These are phyloP conservation scores for Camellia sinensis DNA, from an alignment of 148 eudicot species.

Conservation along the genomic window DNA sequence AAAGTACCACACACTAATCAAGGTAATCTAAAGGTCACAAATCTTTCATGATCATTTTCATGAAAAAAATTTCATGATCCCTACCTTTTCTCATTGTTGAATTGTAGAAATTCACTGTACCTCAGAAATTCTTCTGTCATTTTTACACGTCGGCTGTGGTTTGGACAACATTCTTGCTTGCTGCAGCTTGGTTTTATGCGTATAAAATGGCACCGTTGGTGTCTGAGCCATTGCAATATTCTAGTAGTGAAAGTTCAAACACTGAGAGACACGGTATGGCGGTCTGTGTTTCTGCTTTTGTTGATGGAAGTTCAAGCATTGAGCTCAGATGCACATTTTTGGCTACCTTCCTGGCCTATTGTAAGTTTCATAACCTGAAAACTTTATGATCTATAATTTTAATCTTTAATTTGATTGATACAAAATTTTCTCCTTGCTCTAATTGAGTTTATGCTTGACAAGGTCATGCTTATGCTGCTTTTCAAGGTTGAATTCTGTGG, in stretches of 20 bases:
- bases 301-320: slow-evolving; percentile 81
- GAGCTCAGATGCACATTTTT: slow-evolving; percentile 73
- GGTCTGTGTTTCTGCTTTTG: slow-evolving; percentile 70
- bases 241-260: slow-evolving; percentile 50
- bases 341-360: slow-evolving; percentile 77
- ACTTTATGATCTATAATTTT: neutral
- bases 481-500: too few relatives aligned
- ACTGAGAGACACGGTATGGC: slow-evolving; percentile 49
- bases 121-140: slow-evolving; percentile 78
- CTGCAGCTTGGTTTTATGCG: slow-evolving; percentile 70
- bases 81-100: slow-evolving; percentile 23
- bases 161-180: slow-evolving; percentile 68
- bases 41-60: too few relatives aligned
- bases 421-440: neutral
- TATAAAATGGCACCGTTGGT: slow-evolving; percentile 40
- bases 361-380: slow-evolving; percentile 55
- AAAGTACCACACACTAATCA: too few relatives aligned
- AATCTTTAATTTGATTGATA: neutral
- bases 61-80: too few relatives aligned
- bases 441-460: neutral
- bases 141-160: slow-evolving; percentile 69
- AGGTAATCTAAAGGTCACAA: too few relatives aligned
- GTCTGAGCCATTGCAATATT: slow-evolving; percentile 49
- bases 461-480: neutral
- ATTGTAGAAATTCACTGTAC: slow-evolving; percentile 73